Evolutionary conservation across 352 stramenopile genomes (phyloP), one percentile per base, ranked within the genome.

Genomic region (Phytophthora crassamura): DNA sequence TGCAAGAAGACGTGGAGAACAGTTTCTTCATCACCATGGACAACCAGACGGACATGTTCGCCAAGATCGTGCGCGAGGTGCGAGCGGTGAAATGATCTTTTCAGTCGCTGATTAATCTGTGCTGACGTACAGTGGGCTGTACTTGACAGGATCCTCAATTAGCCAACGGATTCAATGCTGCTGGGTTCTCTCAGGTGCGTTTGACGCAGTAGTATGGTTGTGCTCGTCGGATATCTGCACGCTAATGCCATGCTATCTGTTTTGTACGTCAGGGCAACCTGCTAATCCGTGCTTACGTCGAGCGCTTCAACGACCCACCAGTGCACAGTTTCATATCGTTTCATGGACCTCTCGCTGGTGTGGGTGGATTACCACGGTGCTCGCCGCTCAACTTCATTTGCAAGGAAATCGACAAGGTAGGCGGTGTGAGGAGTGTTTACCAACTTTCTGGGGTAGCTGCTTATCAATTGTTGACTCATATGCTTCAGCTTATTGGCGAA

Each of bases 21-120:
- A 97, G 91, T 41, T 98, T 97, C 68, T 88, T 98, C 54, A 63
- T 98, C 52, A 98, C 80, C 14, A 98, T 98, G 92, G 82, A 98
- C 65, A 84, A 84, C 9, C 88, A 93, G 47, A 81, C 98, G 10
- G 90, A 97, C 16, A 68, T 90, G 45, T 98, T 98, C 77, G 92
- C 94, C 1, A 66, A 80, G n/a, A 76, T 80, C 46, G 80, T 99
- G 32, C 68, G 62, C 58, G 59, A 82, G 72, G 86, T 94, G 47
- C 20, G 60, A n/a, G 22, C 12, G 14, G 16, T 33, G 15, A 39
- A 34, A 40, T 20, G 35, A 42, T 40, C 18, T 38, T 40, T 53
- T 50, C 4, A 25, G 39, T 52, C 20, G 18, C 25, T 40, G 43
- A 46, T 61, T 16, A 38, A 25, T 20, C 55, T 40, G 30, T 59